Evolutionary conservation across 2,329 filamentous ascomycete genomes (phyloP).

Genomic region (Calonectria hawksworthii): DNA sequence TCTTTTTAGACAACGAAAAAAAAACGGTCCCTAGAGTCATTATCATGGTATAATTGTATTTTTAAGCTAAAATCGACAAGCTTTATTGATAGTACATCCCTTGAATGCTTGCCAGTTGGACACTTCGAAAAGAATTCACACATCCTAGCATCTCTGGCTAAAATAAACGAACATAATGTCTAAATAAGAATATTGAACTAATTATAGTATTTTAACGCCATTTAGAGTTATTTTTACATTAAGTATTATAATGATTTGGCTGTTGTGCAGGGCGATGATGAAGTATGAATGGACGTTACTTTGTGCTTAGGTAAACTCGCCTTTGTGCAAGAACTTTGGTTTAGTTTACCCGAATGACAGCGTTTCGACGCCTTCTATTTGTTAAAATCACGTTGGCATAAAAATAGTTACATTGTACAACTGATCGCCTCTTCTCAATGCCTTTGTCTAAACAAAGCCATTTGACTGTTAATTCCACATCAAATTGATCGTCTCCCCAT

Average conservation of each 20-base stretch:
- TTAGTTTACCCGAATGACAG: neutral
- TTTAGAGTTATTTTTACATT: too few relatives aligned
- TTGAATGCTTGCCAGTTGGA: neutral
- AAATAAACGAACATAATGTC: too few relatives aligned
- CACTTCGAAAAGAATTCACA: too few relatives aligned
- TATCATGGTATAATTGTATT: neutral
- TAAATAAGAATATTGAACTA: too few relatives aligned
- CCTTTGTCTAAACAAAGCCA: neutral
- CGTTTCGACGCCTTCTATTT: neutral
- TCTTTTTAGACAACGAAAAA: neutral
- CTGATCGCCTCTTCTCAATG: neutral
- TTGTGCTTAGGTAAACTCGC: neutral
- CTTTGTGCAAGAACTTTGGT: neutral
- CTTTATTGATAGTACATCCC: neutral
- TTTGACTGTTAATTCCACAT: neutral
- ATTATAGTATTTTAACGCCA: too few relatives aligned
- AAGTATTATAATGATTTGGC: too few relatives aligned
- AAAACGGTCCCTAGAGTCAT: neutral
- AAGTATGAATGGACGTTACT: neutral
- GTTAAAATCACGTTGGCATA: neutral
- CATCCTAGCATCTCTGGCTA: too few relatives aligned
- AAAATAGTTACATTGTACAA: neutral
- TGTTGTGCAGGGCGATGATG: too few relatives aligned
- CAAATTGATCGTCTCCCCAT: neutral
- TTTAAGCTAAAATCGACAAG: neutral